Base-by-base conservation (phyloP, 208 protist genomes). In the Leishmania tarentolae region DNA sequence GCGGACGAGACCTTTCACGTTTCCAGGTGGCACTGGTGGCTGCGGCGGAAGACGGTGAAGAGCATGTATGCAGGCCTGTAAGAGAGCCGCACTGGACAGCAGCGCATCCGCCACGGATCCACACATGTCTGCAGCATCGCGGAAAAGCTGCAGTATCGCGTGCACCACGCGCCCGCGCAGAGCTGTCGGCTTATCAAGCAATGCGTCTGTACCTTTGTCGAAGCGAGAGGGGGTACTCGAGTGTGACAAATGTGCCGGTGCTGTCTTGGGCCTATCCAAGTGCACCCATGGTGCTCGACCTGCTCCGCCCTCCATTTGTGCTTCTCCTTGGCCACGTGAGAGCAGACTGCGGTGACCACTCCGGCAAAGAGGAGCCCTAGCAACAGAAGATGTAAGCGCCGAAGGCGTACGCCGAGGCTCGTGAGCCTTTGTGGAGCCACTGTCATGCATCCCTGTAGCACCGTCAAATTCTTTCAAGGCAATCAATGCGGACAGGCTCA, bases 21-120 rank as follows among this genome's bases (percentile, higher is more conserved):
- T 57, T 9, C 15, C 28, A 21, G 50, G 19, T 19, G 53, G 31
- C 1, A 8, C 3, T 53, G 21, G 31, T 61, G 70, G 70, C 40
- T 46, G 72, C 24, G 13, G 61, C 9, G 76, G 76, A 1, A 79
- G 37, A 21, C 63, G 35, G 31, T 61, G 31, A 24, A 76, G 72
- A 71, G n/a, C 57, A 61, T 28, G 53, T 47, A 81, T 76, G 57
- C 68, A 80, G 57, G 9, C 57, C 59, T 79, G 79, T 13, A 79
- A 57, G 24, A 82, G 83, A 35, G 47, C 77, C 44, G 44, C 71
- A 65, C 57, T 74, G 28, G 80, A 88, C 44, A 85, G 74, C 28
- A 75, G 78, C 50, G 80, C 79, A 56, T 81, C 79, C 6, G 76
- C 70, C 40, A 83, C 71, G 4, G 83, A 56, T 4, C 47, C 61